phyloP scores from a whole-genome alignment of 2,329 filamentous ascomycete species.

The Cercospora zeae-maydis region DNA sequence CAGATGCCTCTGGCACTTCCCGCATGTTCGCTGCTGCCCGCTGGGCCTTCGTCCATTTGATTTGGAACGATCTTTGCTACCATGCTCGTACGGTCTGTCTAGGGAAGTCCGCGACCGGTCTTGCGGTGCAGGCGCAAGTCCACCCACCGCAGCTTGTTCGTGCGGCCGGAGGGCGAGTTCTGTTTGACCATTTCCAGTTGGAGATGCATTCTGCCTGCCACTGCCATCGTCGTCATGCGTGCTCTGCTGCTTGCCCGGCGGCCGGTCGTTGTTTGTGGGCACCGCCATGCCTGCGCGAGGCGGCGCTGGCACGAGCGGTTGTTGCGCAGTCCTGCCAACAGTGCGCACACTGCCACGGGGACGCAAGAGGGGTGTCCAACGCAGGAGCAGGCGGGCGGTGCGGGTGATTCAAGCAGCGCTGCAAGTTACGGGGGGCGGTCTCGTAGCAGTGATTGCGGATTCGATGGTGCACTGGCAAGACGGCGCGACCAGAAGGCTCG shows the following conservation, averaged over 20 bases:
- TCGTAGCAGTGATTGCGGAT: background rate
- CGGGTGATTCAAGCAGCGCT: background rate
- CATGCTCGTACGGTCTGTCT: constrained; percentile 21
- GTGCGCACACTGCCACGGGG: constrained; percentile 8
- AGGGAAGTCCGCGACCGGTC: constrained; percentile 17
- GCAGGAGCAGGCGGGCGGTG: background rate
- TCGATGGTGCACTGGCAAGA: background rate
- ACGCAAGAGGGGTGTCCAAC: background rate
- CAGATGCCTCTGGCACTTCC: constrained; percentile 82
- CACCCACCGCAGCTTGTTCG: constrained; percentile 7
- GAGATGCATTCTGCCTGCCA: constrained; percentile 12
- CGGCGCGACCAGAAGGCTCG: background rate
- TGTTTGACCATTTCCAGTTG: constrained; percentile 20
- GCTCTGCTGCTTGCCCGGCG: constrained; percentile 28
- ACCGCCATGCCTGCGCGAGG: constrained; percentile 31
- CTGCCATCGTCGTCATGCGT: constrained; percentile 20
- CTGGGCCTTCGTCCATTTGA: constrained; percentile 31
- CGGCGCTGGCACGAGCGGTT: constrained; percentile 11
- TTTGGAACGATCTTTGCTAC: constrained; percentile 28
- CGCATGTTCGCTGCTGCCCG: constrained; percentile 51
- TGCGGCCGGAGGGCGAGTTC: constrained; percentile 19
- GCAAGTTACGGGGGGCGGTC: background rate
- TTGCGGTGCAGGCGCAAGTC: constrained; percentile 14
- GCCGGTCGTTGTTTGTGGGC: constrained; percentile 29
- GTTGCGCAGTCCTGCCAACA: constrained; percentile 12